Percentiles rank a stretch among this genome's conserved stretches.
These are phyloP conservation scores for Ophiostoma sp. DNA, from an alignment of 2,329 filamentous ascomycete species.

Conservation along the genomic window DNA sequence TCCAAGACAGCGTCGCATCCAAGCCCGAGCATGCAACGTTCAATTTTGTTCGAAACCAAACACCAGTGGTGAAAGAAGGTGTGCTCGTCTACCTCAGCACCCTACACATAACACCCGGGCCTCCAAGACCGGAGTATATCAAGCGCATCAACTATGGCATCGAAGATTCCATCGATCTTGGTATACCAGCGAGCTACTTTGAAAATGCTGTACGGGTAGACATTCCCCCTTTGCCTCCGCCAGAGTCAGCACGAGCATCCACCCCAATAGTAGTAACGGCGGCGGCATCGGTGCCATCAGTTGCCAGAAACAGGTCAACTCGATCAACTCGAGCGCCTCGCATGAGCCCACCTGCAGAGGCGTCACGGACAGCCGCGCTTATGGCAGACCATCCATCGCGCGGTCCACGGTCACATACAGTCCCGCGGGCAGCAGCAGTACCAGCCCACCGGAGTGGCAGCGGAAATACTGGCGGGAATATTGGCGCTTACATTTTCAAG, in stretches of 20 bases:
- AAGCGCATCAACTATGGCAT: slow-evolving; percentile 39
- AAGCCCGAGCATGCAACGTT: neutral
- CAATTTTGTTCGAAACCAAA: neutral
- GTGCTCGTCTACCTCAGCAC: slow-evolving; percentile 39
- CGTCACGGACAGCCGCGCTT: neutral
- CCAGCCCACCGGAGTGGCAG: neutral
- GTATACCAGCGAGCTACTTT: slow-evolving; percentile 24
- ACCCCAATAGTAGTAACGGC: neutral
- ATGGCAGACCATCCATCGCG: neutral
- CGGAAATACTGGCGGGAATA: neutral
- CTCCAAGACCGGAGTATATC: slow-evolving; percentile 39
- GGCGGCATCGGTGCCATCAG: neutral
- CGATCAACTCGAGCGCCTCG: neutral
- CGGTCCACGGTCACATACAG: neutral
- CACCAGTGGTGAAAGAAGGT: neutral
- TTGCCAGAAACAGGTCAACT: neutral
- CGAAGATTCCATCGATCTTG: slow-evolving; percentile 36
- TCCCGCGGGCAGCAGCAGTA: neutral
- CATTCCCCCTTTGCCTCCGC: neutral
- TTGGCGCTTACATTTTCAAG: neutral
- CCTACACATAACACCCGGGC: slow-evolving; percentile 34
- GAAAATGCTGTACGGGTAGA: neutral
- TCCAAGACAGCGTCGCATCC: neutral
- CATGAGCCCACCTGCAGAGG: neutral
- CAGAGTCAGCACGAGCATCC: neutral